These are phyloP conservation scores for Cinnamomum micranthum DNA, from an alignment of 164 flowering plant genomes.

Conservation along the genomic window DNA sequence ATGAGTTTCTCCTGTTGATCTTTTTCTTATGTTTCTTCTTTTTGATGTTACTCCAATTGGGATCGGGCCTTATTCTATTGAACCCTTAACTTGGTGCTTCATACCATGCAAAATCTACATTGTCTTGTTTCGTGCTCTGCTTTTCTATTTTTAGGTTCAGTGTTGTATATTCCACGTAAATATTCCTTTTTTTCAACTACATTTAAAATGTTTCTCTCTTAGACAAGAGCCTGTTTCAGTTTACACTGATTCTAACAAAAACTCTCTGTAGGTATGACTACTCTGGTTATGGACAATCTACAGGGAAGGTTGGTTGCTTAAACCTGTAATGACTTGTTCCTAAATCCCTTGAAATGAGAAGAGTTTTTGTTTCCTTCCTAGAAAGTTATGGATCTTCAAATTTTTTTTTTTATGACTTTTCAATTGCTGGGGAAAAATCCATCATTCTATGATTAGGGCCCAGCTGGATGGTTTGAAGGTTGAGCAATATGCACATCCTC, in stretches of 20 bases:
- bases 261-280: slow-evolving; percentile 60
- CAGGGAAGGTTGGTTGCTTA: slow-evolving; percentile 64
- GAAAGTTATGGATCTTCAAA: neutral
- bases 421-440: neutral
- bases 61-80: neutral
- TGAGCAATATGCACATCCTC: neutral
- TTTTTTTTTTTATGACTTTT: too few relatives aligned
- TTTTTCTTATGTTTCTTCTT: neutral
- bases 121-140: neutral
- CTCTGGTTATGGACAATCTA: slow-evolving; percentile 86
- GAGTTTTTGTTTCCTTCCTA: neutral
- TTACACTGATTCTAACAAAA: neutral
- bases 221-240: neutral
- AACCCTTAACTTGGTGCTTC: neutral
- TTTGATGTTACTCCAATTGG: neutral
- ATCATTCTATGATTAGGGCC: neutral
- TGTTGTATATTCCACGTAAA: neutral
- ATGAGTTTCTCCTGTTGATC: neutral
- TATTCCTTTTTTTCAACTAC: neutral
- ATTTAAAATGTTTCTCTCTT: neutral
- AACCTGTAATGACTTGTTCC: slow-evolving; percentile 3
- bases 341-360: neutral
- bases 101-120: neutral
- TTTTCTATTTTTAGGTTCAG: neutral
- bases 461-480: neutral